Percentiles rank a stretch among this genome's conserved stretches.
phyloP scores from a whole-genome alignment of 345 rosid species.

The Gossypium australe region DNA sequence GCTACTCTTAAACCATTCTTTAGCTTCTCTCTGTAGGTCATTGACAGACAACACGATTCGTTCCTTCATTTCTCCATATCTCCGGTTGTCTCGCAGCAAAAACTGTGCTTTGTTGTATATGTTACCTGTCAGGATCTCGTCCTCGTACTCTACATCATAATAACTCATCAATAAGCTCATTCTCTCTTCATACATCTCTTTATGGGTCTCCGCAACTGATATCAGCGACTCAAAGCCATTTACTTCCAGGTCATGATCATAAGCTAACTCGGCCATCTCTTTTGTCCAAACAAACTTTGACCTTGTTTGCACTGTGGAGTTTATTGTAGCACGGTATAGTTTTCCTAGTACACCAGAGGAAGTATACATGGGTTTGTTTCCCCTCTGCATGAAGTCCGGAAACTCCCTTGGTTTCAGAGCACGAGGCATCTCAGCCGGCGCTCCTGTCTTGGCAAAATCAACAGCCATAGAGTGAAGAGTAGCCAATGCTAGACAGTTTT shows the following conservation, averaged over 20 bases:
- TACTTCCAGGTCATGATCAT: conserved; percentile 65
- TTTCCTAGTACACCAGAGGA: conserved; percentile 69
- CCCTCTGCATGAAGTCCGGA: conserved; percentile 91
- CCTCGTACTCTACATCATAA: conserved; percentile 59
- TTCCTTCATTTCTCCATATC: conserved; percentile 72
- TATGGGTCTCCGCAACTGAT: conserved; percentile 42
- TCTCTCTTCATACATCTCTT: conserved; percentile 58
- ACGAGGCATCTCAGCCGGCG: conserved; percentile 88
- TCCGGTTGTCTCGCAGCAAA: conserved; percentile 70
- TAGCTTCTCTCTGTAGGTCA: conserved; percentile 54
- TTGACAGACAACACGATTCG: conserved; percentile 51
- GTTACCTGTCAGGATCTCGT: conserved; percentile 86
- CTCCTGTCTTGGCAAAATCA: conserved; percentile 93
- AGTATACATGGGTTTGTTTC: conserved; percentile 48
- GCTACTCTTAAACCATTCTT: conserved; percentile 62
- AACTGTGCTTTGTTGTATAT: conserved; percentile 48
- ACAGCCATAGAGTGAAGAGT: conserved; percentile 90
- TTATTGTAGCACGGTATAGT: conserved; percentile 57
- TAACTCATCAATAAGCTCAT: conserved; percentile 55
- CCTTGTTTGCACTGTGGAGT: conserved; percentile 22
- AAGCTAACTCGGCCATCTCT: conserved; percentile 34
- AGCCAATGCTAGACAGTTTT: conserved; percentile 72
- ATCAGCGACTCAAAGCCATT: conserved; percentile 51
- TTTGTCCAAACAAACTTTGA: conserved; percentile 34
- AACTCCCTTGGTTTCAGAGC: conserved; percentile 70